phyloP scores from a whole-genome alignment of 2,329 filamentous ascomycete species.

The Pseudocercospora fijiensis region DNA sequence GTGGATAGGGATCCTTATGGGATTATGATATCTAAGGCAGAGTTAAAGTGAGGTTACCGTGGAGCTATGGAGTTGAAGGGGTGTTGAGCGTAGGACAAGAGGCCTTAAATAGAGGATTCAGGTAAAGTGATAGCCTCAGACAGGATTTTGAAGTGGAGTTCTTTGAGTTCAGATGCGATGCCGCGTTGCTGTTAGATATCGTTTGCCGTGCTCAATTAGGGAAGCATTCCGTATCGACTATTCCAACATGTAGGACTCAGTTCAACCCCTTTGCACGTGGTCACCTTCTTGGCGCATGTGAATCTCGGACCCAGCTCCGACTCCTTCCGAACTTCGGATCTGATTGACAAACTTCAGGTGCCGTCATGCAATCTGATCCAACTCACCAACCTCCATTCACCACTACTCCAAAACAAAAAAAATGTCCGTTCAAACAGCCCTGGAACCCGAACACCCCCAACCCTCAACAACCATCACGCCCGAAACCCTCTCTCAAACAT shows the following conservation, averaged over 20 bases:
- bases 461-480: constrained; percentile 63
- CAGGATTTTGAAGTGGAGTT: neutral
- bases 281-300: neutral
- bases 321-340: neutral
- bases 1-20: constrained; percentile 85
- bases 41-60: constrained; percentile 19
- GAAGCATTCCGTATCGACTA: too few relatives aligned
- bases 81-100: neutral
- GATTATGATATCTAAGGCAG: constrained; percentile 56
- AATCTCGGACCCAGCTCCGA: neutral
- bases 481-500: constrained; percentile 65
- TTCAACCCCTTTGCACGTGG: too few relatives aligned
- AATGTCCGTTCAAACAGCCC: constrained; percentile 48
- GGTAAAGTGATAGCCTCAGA: neutral
- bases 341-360: neutral
- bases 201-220: neutral
- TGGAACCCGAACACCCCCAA: constrained; percentile 52
- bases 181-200: neutral
- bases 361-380: neutral
- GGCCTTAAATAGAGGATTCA: neutral
- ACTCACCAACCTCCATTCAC: neutral
- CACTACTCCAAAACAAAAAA: too few relatives aligned
- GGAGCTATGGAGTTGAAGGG: neutral
- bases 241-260: too few relatives aligned
- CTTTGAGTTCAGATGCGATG: neutral